Percentiles rank a stretch among this genome's conserved stretches.
Evolutionary conservation across 176 grass and related monocot species (phyloP).

Genomic region (Oryza longistaminata): DNA sequence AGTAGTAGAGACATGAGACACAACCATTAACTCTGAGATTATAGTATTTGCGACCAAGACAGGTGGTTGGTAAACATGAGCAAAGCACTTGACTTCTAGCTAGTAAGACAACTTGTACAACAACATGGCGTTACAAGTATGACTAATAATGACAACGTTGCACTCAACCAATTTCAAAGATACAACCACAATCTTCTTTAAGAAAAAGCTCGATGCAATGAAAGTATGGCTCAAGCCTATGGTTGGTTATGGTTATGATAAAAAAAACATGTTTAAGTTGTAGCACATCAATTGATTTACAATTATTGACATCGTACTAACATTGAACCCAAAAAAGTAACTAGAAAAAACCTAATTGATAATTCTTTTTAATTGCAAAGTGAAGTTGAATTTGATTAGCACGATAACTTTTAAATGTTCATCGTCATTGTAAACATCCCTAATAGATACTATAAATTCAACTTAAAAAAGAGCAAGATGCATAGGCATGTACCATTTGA

Average conservation of each 20-base stretch:
- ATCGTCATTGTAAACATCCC: too few species aligned
- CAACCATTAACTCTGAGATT: not conserved
- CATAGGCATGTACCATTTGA: too few species aligned
- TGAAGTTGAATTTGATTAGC: not conserved
- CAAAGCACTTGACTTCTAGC: not conserved
- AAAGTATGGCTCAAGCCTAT: not conserved
- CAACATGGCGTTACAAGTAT: too few species aligned
- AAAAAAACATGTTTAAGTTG: not conserved
- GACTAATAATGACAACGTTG: not conserved
- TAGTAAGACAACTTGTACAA: not conserved
- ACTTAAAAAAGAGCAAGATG: too few species aligned
- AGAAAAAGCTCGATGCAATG: not conserved
- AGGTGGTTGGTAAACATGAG: not conserved
- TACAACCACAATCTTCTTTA: not conserved
- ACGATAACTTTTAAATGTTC: too few species aligned
- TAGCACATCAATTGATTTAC: too few species aligned
- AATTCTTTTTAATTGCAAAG: not conserved
- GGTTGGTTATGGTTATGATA: too few species aligned
- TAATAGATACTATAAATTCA: too few species aligned
- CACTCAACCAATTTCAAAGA: not conserved
- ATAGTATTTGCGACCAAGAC: not conserved
- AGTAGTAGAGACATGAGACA: not conserved
- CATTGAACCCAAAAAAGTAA: not conserved
- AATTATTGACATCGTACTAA: too few species aligned
- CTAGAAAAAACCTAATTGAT: too few species aligned